These are phyloP conservation scores for Phytophthora podocarpi DNA, from an alignment of 352 stramenopile species.

Conservation along the genomic window DNA sequence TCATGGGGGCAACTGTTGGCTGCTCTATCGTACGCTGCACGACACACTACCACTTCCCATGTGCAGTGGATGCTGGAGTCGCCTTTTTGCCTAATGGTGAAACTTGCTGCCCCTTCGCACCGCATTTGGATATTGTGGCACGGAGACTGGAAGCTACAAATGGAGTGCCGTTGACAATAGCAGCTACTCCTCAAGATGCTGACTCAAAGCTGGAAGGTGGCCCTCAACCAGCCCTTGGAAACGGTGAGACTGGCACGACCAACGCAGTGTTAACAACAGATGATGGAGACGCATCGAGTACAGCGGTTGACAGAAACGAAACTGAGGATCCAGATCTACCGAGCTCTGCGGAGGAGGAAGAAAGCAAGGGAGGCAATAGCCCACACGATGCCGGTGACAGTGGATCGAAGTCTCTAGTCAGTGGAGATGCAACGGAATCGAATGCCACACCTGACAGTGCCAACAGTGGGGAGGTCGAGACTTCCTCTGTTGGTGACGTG, in stretches of 20 bases:
- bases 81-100: slow-evolving; percentile 74
- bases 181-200: background rate
- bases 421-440: background rate
- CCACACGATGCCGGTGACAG: background rate
- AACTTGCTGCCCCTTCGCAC: slow-evolving; percentile 61
- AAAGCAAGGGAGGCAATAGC: background rate
- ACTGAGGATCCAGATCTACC: background rate
- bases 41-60: slow-evolving; percentile 94
- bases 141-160: slow-evolving; percentile 25
- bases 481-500: background rate
- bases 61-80: slow-evolving; percentile 80
- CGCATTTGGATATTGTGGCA: slow-evolving; percentile 61
- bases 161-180: slow-evolving; percentile 1
- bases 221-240: background rate
- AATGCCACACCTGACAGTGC: slow-evolving; percentile 6
- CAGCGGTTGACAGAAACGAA: background rate
- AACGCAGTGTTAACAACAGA: background rate
- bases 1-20: slow-evolving; percentile 91
- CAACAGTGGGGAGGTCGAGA: background rate
- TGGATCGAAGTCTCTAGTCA: slow-evolving; percentile 4
- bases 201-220: background rate
- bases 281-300: slow-evolving; percentile 8
- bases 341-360: slow-evolving; percentile 6
- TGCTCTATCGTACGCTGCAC: slow-evolving; percentile 89
- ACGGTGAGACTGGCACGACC: background rate